Evolutionary conservation across 1,139 yeast species (phyloP).

Genomic region (Schwanniomyces etchellsii): DNA sequence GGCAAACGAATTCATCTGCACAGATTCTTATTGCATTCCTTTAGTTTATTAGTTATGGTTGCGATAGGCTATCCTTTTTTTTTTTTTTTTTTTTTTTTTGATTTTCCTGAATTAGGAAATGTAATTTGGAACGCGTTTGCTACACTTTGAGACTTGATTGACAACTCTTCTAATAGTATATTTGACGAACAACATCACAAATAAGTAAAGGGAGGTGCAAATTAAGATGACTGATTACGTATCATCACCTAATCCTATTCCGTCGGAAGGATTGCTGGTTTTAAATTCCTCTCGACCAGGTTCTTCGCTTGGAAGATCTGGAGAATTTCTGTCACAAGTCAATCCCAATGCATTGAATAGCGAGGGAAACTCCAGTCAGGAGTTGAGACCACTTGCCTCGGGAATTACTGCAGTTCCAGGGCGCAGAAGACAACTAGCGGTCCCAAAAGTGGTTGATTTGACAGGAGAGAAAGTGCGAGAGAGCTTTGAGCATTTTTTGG

Average conservation of each 20-base stretch:
- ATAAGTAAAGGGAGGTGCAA: too few relatives aligned
- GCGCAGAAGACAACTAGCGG: conserved; percentile 53
- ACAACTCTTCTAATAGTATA: too few relatives aligned
- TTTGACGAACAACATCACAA: too few relatives aligned
- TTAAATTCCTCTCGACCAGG: conserved; percentile 41
- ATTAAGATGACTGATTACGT: conserved; percentile 20
- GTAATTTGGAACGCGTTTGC: too few relatives aligned
- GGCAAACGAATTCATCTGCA: too few relatives aligned
- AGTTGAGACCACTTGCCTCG: conserved; percentile 10
- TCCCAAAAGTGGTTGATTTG: conserved; percentile 83
- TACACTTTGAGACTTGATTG: too few relatives aligned
- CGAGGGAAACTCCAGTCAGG: conserved; percentile 15
- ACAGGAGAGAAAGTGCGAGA: conserved; percentile 94
- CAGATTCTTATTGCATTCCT: too few relatives aligned
- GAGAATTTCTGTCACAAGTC: conserved; percentile 20
- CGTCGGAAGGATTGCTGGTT: conserved; percentile 42
- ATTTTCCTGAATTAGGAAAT: too few relatives aligned
- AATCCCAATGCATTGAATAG: conserved; percentile 12
- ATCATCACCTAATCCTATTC: conserved; percentile 41
- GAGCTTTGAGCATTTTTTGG: conserved; percentile 80
- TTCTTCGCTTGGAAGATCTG: conserved; percentile 38
- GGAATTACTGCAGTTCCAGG: conserved; percentile 18
- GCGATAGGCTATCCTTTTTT: too few relatives aligned
- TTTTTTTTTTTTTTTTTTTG: too few relatives aligned
- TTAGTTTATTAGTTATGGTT: too few relatives aligned